Evolutionary conservation across 352 stramenopile genomes (phyloP).

Genomic region (Phytophthora syringae): DNA sequence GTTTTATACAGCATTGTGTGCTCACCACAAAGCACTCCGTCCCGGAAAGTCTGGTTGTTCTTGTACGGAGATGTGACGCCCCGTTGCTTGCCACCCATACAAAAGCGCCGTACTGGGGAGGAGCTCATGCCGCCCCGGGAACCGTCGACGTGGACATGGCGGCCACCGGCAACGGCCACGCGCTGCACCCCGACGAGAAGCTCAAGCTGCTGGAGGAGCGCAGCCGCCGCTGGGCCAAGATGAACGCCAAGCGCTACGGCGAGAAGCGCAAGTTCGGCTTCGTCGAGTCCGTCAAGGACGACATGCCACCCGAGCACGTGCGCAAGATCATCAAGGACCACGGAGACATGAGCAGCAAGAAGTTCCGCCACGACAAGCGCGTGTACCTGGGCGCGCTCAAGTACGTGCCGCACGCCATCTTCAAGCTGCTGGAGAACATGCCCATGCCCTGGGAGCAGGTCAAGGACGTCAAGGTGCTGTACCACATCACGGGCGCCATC

Average conservation of each 20-base stretch:
- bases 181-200: constrained; percentile 56
- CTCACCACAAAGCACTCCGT: too few species aligned
- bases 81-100: constrained; percentile 29
- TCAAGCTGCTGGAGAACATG: constrained; percentile 99
- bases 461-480: constrained; percentile 99
- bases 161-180: constrained; percentile 20
- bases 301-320: constrained; percentile 97
- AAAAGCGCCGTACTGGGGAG: constrained; percentile 8
- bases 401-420: constrained; percentile 99
- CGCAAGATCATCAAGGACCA: constrained; percentile 99
- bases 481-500: constrained; percentile 99
- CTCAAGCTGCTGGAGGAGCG: constrained; percentile 79
- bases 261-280: constrained; percentile 95
- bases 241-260: constrained; percentile 95
- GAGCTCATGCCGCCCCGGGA: constrained; percentile 33
- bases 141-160: constrained; percentile 36
- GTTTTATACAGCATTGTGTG: too few species aligned
- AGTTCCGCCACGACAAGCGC: constrained; percentile 99
- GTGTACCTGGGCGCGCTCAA: constrained; percentile 99
- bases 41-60: too few species aligned
- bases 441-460: constrained; percentile 99
- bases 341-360: constrained; percentile 99
- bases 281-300: constrained; percentile 92
- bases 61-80: too few species aligned
- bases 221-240: constrained; percentile 84